These are phyloP conservation scores for Neocatenulostroma microsporum DNA, from an alignment of 2,329 filamentous ascomycete species.

Conservation along the genomic window DNA sequence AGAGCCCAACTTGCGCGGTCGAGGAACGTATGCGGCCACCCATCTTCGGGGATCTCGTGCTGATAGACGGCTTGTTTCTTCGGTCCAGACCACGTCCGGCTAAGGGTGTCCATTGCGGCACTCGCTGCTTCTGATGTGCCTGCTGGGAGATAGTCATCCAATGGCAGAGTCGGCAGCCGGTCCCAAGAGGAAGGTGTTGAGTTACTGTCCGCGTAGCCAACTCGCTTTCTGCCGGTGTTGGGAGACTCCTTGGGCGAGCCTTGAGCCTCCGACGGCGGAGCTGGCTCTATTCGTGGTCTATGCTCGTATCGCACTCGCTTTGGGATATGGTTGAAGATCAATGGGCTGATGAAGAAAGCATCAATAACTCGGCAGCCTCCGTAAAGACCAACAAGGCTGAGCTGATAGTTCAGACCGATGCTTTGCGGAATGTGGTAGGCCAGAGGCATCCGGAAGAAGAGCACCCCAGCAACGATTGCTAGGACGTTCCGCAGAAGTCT, in stretches of 20 bases:
- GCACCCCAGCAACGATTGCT: conserved; percentile 30
- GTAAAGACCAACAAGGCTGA: conserved; percentile 38
- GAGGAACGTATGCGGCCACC: conserved; percentile 32
- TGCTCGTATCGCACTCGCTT: conserved; percentile 37
- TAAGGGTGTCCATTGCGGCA: conserved; percentile 9
- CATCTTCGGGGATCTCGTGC: conserved; percentile 34
- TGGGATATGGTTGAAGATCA: conserved; percentile 34
- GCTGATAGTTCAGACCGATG: conserved; percentile 40
- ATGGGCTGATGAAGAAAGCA: conserved; percentile 38
- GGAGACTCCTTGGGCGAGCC: conserved; percentile 10
- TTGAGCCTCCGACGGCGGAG: conserved; percentile 22
- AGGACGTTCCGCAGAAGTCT: conserved; percentile 31
- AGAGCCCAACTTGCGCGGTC: conserved; percentile 39
- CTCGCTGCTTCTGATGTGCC: conserved; percentile 4
- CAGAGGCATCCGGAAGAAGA: conserved; percentile 38
- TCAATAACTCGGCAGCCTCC: conserved; percentile 37
- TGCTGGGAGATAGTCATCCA: conserved; percentile 8
- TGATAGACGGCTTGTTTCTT: conserved; percentile 24
- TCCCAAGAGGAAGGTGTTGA: conserved; percentile 7
- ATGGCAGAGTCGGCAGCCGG: conserved; percentile 8
- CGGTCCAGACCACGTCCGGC: conserved; percentile 18
- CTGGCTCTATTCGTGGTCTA: conserved; percentile 25
- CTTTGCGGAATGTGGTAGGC: conserved; percentile 38
- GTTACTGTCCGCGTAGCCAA: conserved; percentile 2
- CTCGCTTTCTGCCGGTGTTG: conserved; percentile 3